phyloP scores from a whole-genome alignment of 2,329 filamentous ascomycete species.

The Aspergillus versicolor region DNA sequence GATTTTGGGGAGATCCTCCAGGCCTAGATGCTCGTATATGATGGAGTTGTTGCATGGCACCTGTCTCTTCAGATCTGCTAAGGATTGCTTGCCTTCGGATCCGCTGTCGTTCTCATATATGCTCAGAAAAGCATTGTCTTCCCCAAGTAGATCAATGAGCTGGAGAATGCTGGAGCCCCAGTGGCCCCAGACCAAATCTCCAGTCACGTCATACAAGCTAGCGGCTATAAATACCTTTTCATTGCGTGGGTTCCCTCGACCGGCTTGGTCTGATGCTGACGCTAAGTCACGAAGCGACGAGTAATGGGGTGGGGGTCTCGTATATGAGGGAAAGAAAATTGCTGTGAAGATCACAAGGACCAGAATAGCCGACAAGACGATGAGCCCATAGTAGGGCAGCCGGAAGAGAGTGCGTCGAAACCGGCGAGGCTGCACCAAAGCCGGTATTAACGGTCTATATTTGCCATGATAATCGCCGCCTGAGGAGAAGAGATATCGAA shows the following conservation, averaged over 20 bases:
- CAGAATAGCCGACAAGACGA: background rate
- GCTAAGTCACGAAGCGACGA: slow-evolving; percentile 32
- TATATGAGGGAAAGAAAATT: slow-evolving; percentile 57
- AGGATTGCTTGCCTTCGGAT: slow-evolving; percentile 52
- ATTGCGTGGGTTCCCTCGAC: slow-evolving; percentile 52
- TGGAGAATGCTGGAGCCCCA: slow-evolving; percentile 64
- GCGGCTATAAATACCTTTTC: slow-evolving; percentile 74
- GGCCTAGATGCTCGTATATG: slow-evolving; percentile 59
- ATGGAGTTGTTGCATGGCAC: slow-evolving; percentile 54
- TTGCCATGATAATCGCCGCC: background rate
- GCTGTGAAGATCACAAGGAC: slow-evolving; percentile 39
- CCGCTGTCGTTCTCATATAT: slow-evolving; percentile 73
- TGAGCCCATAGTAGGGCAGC: background rate
- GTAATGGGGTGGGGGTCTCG: slow-evolving; percentile 55
- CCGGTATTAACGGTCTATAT: background rate
- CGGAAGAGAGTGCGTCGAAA: background rate
- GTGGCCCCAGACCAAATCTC: slow-evolving; percentile 58
- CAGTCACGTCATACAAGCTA: slow-evolving; percentile 65
- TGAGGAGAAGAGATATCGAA: background rate
- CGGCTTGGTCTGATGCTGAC: slow-evolving; percentile 28
- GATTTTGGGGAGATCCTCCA: slow-evolving; percentile 57
- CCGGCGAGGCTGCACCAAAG: background rate
- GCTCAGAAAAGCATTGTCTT: slow-evolving; percentile 67
- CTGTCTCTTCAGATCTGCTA: slow-evolving; percentile 52
- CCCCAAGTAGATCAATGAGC: slow-evolving; percentile 65